phyloP scores from a whole-genome alignment of 1,284 basidiomycete genomes.

The Sanghuangporus sanghuang region DNA sequence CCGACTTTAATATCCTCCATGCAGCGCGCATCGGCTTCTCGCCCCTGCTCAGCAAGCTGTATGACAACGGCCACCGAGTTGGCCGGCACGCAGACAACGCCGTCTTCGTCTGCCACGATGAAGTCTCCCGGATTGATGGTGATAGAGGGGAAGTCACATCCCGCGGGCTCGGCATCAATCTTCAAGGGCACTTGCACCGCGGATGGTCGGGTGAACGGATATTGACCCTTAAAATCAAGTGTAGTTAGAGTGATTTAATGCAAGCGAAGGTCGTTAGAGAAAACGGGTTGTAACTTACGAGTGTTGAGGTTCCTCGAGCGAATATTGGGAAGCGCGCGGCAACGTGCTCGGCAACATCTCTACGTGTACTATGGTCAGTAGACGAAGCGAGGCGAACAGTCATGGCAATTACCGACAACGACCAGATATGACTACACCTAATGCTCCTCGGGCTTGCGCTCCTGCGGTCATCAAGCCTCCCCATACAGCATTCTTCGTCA shows the following conservation, averaged over 20 bases:
- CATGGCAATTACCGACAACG: conserved; percentile 41
- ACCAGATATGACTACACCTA: conserved; percentile 79
- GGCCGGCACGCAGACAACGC: conserved; percentile 79
- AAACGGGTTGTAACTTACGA: conserved; percentile 28
- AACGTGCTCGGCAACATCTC: conserved; percentile 78
- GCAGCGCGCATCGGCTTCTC: conserved; percentile 69
- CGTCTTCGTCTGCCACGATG: conserved; percentile 85
- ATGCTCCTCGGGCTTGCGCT: conserved; percentile 61
- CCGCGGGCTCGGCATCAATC: conserved; percentile 39
- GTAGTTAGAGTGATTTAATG: neutral
- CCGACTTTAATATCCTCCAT: conserved; percentile 76
- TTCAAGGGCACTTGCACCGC: conserved; percentile 70
- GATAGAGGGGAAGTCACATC: conserved; percentile 31
- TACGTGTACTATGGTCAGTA: conserved; percentile 18
- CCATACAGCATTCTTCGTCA: conserved; percentile 82
- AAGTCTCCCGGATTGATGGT: conserved; percentile 76
- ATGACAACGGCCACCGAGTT: conserved; percentile 54
- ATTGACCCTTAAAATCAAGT: conserved; percentile 51
- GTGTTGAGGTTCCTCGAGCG: conserved; percentile 75
- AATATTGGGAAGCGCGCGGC: conserved; percentile 70
- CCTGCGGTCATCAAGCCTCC: conserved; percentile 89
- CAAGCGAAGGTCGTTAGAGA: neutral
- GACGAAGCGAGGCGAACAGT: neutral
- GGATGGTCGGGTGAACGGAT: conserved; percentile 81
- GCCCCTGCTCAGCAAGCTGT: conserved; percentile 54